Base-by-base conservation (phyloP, 2,329 filamentous ascomycete genomes). In the Aspergillus fumigatiaffinis region DNA sequence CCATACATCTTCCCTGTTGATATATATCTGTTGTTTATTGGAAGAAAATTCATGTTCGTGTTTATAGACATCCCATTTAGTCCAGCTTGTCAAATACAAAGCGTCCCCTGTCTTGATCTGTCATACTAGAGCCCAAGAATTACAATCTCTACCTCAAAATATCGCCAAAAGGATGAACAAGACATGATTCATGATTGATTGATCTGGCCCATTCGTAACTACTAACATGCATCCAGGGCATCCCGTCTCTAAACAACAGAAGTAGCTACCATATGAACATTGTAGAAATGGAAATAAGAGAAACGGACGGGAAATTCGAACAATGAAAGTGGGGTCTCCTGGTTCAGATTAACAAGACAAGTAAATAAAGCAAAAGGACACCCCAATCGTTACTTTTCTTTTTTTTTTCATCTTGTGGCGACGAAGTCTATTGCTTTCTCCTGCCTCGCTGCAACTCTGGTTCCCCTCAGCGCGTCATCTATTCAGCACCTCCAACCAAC, bases 401-500 rank as follows among this genome's bases (percentile, higher is more conserved):
- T 9, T n/a, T 20, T 23, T 32, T 41, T 20, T 32, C 29, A 48
- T 21, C 21, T 52, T 50, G 23, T 51, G 48, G 29, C n/a, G 32
- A 38, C 14, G 1, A 38, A 38, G 32, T 38, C 32, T 38, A 38
- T 38, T 38, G 32, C 32, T 32, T 32, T 32, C 29, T 32, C 29
- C 29, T 32, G 12, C 29, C 29, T 32, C 29, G 29, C 29, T 32
- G 29, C 29, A 32, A 32, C 4, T 12, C 29, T 32, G 0, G 12
- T 32, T 32, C 12, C 29, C 14, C 32, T 17, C 32, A 38, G 32
- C 32, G 2, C 2, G 4, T 38, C n/a, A 51, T 52, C 59, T 71
- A 71, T 55, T 72, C 69, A 44, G 59, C 69, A 38, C 63, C 69
- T 47, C 61, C 72, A 56, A 69, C 68, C 52, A 67, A 60, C 53